phyloP scores from a whole-genome alignment of 139 green algal genomes.

The Pycnococcus provasolii region DNA sequence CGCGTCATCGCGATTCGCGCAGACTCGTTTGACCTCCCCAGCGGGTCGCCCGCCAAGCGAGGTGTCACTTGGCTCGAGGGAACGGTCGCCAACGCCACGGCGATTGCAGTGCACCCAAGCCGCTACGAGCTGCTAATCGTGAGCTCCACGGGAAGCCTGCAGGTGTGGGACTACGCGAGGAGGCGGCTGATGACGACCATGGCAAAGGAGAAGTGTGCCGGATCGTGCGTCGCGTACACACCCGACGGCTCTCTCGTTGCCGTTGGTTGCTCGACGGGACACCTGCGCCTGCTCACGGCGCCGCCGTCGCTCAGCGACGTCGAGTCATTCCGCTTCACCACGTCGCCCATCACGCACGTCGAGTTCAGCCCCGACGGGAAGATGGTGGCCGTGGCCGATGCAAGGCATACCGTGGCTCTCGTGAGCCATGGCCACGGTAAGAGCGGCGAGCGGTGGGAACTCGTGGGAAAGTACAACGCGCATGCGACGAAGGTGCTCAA shows the following conservation, averaged over 20 bases:
- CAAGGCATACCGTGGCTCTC: constrained; percentile 33
- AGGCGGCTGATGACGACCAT: not conserved
- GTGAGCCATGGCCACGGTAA: constrained; percentile 34
- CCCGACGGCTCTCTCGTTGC: constrained; percentile 2
- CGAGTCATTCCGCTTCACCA: constrained; percentile 14
- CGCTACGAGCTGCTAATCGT: not conserved
- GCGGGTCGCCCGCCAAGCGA: not conserved
- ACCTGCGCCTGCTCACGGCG: constrained; percentile 17
- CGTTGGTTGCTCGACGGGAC: constrained; percentile 8
- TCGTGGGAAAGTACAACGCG: constrained; percentile 42
- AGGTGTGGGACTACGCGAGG: constrained; percentile 17
- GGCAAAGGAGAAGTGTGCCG: not conserved
- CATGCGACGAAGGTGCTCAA: constrained; percentile 29
- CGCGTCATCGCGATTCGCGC: constrained; percentile 17
- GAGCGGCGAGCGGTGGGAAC: constrained; percentile 37
- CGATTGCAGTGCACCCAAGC: constrained; percentile 4
- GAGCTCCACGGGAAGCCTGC: not conserved
- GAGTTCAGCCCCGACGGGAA: constrained; percentile 23
- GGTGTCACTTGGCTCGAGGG: not conserved
- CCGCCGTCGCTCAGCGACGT: constrained; percentile 15
- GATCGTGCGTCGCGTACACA: not conserved
- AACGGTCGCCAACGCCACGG: not conserved
- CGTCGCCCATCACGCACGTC: constrained; percentile 19
- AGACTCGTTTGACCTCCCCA: constrained; percentile 19
- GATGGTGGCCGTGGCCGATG: constrained; percentile 40